Conservation (phyloP, 257 asterid species). For the Capsicum chinense region DNA sequence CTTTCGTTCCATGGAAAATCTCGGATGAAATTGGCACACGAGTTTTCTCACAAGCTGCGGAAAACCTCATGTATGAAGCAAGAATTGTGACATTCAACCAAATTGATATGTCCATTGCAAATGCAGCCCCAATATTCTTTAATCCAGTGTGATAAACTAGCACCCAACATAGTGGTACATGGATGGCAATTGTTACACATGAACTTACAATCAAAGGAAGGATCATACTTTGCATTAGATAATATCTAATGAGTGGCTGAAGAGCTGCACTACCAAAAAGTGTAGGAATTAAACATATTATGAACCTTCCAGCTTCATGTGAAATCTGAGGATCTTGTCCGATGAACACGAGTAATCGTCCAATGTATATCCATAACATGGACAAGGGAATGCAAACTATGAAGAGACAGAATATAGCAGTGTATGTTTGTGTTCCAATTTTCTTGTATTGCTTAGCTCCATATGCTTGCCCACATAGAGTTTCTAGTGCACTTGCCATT, state of each 20-base stretch:
- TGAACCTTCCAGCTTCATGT: conserved; percentile 65
- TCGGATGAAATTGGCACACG: conserved; percentile 60
- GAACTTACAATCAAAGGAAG: conserved; percentile 61
- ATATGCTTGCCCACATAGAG: conserved; percentile 75
- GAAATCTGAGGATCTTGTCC: conserved; percentile 88
- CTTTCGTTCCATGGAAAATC: conserved; percentile 55
- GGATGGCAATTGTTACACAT: conserved; percentile 50
- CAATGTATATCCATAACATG: conserved; percentile 58
- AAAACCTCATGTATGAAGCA: conserved; percentile 53
- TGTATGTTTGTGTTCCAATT: conserved; percentile 72
- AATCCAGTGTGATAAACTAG: conserved; percentile 53
- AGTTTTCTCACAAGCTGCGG: conserved; percentile 54
- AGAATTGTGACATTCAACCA: conserved; percentile 61
- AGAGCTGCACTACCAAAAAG: conserved; percentile 63
- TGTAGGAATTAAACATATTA: conserved; percentile 61
- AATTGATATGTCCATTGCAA: conserved; percentile 57
- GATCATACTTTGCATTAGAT: conserved; percentile 66
- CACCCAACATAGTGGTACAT: conserved; percentile 51
- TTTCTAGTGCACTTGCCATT: conserved; percentile 82
- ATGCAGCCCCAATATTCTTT: conserved; percentile 57
- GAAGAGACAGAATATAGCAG: conserved; percentile 59
- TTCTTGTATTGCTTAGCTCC: conserved; percentile 77
- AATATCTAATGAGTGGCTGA: conserved; percentile 58
- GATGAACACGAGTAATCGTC: conserved; percentile 46
- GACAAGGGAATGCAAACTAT: conserved; percentile 67